Percentiles rank a stretch among this genome's conserved stretches.
Evolutionary conservation across 1,139 yeast genomes (phyloP).

Genomic region (Yamadazyma friedrichii): DNA sequence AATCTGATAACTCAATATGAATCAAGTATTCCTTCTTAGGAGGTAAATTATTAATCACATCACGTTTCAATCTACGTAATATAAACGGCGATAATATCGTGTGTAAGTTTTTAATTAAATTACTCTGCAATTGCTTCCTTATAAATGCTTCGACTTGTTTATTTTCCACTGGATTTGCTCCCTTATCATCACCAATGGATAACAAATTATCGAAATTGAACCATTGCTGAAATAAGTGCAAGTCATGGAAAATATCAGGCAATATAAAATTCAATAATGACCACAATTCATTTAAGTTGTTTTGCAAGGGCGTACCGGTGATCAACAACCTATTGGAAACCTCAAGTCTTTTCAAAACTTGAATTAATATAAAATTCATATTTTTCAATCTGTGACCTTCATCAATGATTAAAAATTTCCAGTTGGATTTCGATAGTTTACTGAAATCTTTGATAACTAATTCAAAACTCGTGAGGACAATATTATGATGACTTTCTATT

Average conservation of each 20-base stretch:
- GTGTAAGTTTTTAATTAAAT: constrained; percentile 74
- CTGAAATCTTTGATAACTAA: constrained; percentile 65
- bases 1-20: constrained; percentile 62
- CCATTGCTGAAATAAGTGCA: constrained; percentile 89
- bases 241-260: constrained; percentile 90
- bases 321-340: constrained; percentile 70
- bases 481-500: constrained; percentile 28
- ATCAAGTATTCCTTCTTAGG: constrained; percentile 86
- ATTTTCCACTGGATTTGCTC: neutral
- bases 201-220: constrained; percentile 68
- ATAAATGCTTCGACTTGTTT: constrained; percentile 44
- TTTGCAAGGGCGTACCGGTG: constrained; percentile 94
- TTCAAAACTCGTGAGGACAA: constrained; percentile 82
- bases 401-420: constrained; percentile 91
- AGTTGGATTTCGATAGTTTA: constrained; percentile 45
- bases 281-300: constrained; percentile 87
- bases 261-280: constrained; percentile 81
- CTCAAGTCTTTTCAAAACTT: constrained; percentile 62
- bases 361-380: constrained; percentile 70
- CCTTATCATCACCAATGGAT: constrained; percentile 25
- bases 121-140: constrained; percentile 61
- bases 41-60: constrained; percentile 68
- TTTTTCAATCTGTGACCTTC: constrained; percentile 94
- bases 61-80: constrained; percentile 73
- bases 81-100: constrained; percentile 86